These are phyloP conservation scores for Bauhinia variegata DNA, from an alignment of 306 rosid species.

Conservation along the genomic window DNA sequence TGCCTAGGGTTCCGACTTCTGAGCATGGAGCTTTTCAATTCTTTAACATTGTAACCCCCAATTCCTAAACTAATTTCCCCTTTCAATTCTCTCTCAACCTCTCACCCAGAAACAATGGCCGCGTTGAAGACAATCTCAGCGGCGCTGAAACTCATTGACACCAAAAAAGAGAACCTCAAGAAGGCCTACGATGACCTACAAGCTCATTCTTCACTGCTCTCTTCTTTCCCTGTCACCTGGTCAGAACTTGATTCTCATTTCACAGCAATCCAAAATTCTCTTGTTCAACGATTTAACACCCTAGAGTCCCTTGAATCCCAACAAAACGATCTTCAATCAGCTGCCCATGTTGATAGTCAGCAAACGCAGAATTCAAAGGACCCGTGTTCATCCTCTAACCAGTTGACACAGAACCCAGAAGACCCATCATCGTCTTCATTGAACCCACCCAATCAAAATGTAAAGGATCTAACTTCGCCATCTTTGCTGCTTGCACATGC, in stretches of 20 bases:
- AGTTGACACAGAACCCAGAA: background rate
- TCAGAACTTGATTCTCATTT: conserved; percentile 68
- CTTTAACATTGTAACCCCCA: background rate
- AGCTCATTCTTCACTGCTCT: conserved; percentile 55
- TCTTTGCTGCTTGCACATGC: background rate
- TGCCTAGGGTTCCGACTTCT: too few species aligned
- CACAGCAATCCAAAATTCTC: conserved; percentile 57
- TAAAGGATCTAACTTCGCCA: background rate
- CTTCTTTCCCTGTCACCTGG: conserved; percentile 66
- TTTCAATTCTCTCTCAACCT: background rate
- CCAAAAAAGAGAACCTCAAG: conserved; percentile 63
- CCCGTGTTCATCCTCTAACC: conserved; percentile 36
- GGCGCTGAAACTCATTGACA: conserved; percentile 55
- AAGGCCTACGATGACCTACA: conserved; percentile 74
- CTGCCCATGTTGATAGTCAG: background rate
- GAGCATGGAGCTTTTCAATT: background rate
- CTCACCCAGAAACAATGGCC: conserved; percentile 37
- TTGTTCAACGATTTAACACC: conserved; percentile 45
- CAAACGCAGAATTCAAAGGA: conserved; percentile 2
- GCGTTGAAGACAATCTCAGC: conserved; percentile 53
- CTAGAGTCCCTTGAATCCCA: conserved; percentile 65
- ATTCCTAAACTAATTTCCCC: background rate
- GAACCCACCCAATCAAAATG: background rate
- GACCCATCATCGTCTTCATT: conserved; percentile 31
- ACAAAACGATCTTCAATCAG: conserved; percentile 1